These are phyloP conservation scores for Erucastrum elatum DNA, from an alignment of 345 rosid species.

Conservation along the genomic window DNA sequence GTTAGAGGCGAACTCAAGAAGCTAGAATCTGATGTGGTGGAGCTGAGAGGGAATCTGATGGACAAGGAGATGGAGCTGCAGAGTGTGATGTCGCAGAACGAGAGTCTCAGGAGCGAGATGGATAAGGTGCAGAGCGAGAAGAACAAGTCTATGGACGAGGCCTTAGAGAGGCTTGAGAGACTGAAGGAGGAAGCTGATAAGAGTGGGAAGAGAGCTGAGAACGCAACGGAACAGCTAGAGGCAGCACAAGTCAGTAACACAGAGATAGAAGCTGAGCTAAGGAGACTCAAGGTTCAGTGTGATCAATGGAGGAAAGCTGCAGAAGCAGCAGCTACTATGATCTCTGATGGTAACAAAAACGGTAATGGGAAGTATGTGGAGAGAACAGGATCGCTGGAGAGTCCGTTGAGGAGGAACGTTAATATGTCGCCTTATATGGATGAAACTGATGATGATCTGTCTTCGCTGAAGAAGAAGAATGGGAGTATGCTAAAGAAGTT, in stretches of 20 bases:
- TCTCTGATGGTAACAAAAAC: constrained; percentile 60
- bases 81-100: constrained; percentile 50
- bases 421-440: constrained; percentile 68
- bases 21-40: constrained; percentile 53
- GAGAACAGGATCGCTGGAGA: constrained; percentile 62
- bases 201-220: constrained; percentile 62
- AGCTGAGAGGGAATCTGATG: constrained; percentile 51
- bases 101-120: constrained; percentile 55
- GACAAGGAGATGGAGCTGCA: constrained; percentile 60
- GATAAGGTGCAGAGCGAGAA: constrained; percentile 54
- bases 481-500: constrained; percentile 87
- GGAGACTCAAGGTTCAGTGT: constrained; percentile 91
- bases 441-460: constrained; percentile 69
- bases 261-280: constrained; percentile 81
- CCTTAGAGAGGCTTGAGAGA: constrained; percentile 58
- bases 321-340: constrained; percentile 89
- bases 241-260: constrained; percentile 70
- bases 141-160: constrained; percentile 57
- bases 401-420: constrained; percentile 42
- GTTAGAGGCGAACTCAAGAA: constrained; percentile 50
- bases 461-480: constrained; percentile 84
- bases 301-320: constrained; percentile 99
- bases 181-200: constrained; percentile 73
- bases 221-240: constrained; percentile 64
- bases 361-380: constrained; percentile 59